Evolutionary conservation across 345 rosid species (phyloP), one percentile per base, ranked within the genome.

Genomic region (Odontarrhena argentea): DNA sequence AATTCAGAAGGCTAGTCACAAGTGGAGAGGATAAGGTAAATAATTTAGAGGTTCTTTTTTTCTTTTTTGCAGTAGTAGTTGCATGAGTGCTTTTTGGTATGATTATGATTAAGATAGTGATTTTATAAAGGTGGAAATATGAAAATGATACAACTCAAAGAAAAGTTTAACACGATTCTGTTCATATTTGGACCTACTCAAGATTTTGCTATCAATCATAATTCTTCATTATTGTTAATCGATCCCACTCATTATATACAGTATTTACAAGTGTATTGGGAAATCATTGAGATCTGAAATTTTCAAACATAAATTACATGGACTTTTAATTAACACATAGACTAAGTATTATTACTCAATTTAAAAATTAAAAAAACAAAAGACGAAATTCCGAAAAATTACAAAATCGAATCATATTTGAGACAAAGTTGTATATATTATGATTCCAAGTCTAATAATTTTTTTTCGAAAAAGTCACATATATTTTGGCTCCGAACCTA

Each of bases 91-190:
- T 49, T 41, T 49, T 58, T 36, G 13, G 22, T 30, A 35, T 14
- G 63, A 47, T 50, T 56, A 10, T 62, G 76, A 32, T 28, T 28
- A 50, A 3, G 72, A 73, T 60, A 52, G 51, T 73, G 72, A 66
- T 60, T 54, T 59, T 52, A 3, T 4, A 32, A 45, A 52, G 36
- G 60, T 61, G 55, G 65, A 71, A 63, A 45, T 14, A 52, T 37
- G 14, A 71, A 55, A 55, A 71, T 51, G 48, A 65, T 65, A 42
- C 49, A 47, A 22, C 12, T 8, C 35, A 45, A 59, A 52, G 32
- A 44, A 59, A 73, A 73, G 45, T 52, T 52, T 36, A 66, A 35
- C 77, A 66, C 73, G 72, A 53, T 66, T 44, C 67, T 73, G 9
- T 11, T 65, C 15, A 35, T 52, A 25, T 65, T 55, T 66, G 67